Base-by-base conservation (phyloP, 225 moss, liverwort and hornwort species). In the Asterella californica region DNA sequence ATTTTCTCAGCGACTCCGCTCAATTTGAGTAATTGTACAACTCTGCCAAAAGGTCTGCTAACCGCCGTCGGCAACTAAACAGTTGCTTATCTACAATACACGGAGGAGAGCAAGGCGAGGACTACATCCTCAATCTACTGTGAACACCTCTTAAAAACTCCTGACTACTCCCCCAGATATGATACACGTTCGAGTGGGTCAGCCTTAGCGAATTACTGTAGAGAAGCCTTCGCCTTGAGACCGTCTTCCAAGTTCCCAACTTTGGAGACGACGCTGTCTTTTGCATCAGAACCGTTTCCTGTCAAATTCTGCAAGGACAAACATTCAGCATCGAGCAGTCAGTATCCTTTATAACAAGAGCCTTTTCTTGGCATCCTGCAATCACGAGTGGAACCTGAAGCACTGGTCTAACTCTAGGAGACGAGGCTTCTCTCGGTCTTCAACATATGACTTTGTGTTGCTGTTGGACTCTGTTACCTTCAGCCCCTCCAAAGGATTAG, bases 21-120 rank as follows among this genome's bases (percentile, higher is more conserved):
- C 33, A 29, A 33, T 30, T 75, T 53, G 27, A 75, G 36, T 73
- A 27, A 49, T 75, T 55, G 54, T 54, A 75, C 75, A 75, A 34
- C 34, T 75, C 75, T 55, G 54, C 72, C 70, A 72, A 21, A 70
- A 46, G 57, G 49, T 75, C 34, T 75, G 30, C 55, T 48, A 2
- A 0, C 34, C 27, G 36, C 75, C 25, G 34, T 36, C 33, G 36
- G 55, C 52, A 19, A 54, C 32, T 73, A 22, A 29, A 27, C 47
- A 49, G 72, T 8, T 34, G 55, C 55, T 75, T 6, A 34, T 24
- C 33, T 55, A 33, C 72, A 72, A 38, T 74, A 34, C 54, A 57
- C 55, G 27, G 34, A 75, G 12, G 75, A 52, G 30, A 21, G 33
- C 30, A 50, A 73, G 21, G 5, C 19, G 2, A 21, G 12, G 54